Percentiles rank a stretch among this genome's conserved stretches.
These are phyloP conservation scores for Hyphopichia burtonii DNA, from an alignment of 1,139 yeast genomes.

Conservation along the genomic window DNA sequence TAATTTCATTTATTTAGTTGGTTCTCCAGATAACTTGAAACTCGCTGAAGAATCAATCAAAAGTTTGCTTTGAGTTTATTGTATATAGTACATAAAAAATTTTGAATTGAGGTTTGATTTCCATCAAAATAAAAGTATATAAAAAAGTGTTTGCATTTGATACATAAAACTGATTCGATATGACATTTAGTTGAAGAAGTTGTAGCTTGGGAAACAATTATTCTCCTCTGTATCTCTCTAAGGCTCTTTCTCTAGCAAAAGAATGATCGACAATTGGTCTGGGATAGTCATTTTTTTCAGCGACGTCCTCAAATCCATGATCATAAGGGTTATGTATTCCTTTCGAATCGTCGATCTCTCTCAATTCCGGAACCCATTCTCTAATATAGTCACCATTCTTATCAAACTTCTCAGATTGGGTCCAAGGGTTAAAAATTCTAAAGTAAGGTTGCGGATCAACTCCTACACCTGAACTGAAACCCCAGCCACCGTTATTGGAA, in stretches of 20 bases:
- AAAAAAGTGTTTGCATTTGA: not conserved
- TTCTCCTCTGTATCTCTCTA: slow-evolving; percentile 34
- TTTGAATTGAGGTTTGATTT: not conserved
- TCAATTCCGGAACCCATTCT: slow-evolving; percentile 51
- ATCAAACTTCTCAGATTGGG: slow-evolving; percentile 51
- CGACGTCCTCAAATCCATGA: slow-evolving; percentile 12
- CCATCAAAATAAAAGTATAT: not conserved
- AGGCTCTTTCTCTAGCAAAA: slow-evolving; percentile 34
- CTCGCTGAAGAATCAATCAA: slow-evolving; percentile 28
- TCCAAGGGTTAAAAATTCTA: slow-evolving; percentile 52
- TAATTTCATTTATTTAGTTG: slow-evolving; percentile 30
- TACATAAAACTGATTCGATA: not conserved
- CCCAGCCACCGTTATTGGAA: slow-evolving; percentile 61
- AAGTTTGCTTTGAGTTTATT: slow-evolving; percentile 9
- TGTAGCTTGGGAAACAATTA: no score
- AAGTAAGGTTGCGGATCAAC: slow-evolving; percentile 58
- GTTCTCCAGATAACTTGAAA: slow-evolving; percentile 29
- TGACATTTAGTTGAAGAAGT: not conserved
- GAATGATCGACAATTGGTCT: slow-evolving; percentile 41
- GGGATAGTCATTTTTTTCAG: slow-evolving; percentile 36
- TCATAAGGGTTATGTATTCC: slow-evolving; percentile 39
- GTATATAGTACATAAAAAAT: not conserved
- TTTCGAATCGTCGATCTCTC: slow-evolving; percentile 24
- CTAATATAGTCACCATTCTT: slow-evolving; percentile 45
- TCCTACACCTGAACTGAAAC: slow-evolving; percentile 50